These are phyloP conservation scores for Blastobotrys raffinosifermentans DNA, from an alignment of 1,139 yeast genomes.

Conservation along the genomic window DNA sequence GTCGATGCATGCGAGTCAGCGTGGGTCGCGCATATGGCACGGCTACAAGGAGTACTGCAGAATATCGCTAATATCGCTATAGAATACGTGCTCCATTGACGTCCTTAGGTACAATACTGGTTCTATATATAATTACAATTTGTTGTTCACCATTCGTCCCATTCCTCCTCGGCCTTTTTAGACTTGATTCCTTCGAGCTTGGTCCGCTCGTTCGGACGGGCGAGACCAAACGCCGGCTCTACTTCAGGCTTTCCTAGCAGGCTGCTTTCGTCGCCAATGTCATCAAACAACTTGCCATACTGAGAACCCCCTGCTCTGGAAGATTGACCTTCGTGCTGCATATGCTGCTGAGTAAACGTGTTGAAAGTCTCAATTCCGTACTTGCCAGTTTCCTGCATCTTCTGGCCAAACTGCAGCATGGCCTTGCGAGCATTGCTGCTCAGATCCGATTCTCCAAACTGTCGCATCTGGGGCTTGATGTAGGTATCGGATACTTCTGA, in stretches of 20 bases:
- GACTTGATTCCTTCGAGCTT: slow-evolving; percentile 47
- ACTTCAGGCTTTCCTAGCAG: slow-evolving; percentile 16
- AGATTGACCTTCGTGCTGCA: slow-evolving; percentile 18
- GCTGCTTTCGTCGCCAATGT: slow-evolving; percentile 39
- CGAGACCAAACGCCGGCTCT: slow-evolving; percentile 66
- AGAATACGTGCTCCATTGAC: no score
- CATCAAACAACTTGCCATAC: slow-evolving; percentile 49
- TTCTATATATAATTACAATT: no score
- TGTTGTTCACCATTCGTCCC: slow-evolving; percentile 37
- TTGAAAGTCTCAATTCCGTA: slow-evolving; percentile 55
- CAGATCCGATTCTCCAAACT: slow-evolving; percentile 73
- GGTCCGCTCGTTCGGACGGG: slow-evolving; percentile 55
- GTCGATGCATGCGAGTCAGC: no score
- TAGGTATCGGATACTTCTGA: slow-evolving; percentile 82
- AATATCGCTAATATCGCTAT: no score
- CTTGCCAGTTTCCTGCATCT: slow-evolving; percentile 81
- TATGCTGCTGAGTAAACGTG: slow-evolving; percentile 47
- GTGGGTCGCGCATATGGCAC: no score
- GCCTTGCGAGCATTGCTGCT: slow-evolving; percentile 81
- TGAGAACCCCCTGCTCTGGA: slow-evolving; percentile 37
- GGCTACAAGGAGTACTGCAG: no score
- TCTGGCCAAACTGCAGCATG: slow-evolving; percentile 92
- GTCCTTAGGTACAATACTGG: no score
- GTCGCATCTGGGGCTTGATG: slow-evolving; percentile 81
- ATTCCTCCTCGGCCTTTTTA: slow-evolving; percentile 37